These are phyloP conservation scores for Fusarium annulatum DNA, from an alignment of 2,329 filamentous ascomycete species.

Conservation along the genomic window DNA sequence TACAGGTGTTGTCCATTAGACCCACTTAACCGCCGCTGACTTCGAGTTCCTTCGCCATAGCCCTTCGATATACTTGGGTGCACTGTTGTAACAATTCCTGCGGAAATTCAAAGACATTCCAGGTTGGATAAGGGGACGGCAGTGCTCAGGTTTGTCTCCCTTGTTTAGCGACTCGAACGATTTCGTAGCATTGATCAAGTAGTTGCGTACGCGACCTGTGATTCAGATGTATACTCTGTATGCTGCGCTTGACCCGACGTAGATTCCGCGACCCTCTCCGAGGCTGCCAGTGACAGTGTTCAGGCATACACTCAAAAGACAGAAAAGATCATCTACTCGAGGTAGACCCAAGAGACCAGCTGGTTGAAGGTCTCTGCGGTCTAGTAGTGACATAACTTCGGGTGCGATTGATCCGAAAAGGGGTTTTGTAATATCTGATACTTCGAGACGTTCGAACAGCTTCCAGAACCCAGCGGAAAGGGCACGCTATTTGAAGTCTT, in stretches of 20 bases:
- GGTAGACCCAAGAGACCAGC: not conserved
- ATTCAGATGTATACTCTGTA: not conserved
- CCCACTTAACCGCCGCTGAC: not conserved
- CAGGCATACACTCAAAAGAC: not conserved
- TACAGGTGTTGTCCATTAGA: not conserved
- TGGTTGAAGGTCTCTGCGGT: not conserved
- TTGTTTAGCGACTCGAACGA: not conserved
- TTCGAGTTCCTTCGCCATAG: not conserved
- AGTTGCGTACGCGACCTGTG: not conserved
- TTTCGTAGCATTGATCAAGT: not conserved
- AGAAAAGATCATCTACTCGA: not conserved
- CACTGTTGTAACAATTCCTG: not conserved
- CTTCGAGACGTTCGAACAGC: not conserved
- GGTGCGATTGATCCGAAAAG: not conserved
- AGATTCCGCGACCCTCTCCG: not conserved
- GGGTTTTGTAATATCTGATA: not conserved
- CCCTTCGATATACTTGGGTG: not conserved
- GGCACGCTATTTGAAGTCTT: not conserved
- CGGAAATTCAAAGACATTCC: not conserved
- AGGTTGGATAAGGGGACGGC: not conserved
- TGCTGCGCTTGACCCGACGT: not conserved
- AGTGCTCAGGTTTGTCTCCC: not conserved
- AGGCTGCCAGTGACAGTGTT: not conserved
- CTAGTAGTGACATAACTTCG: not conserved
- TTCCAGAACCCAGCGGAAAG: not conserved